phyloP scores from a whole-genome alignment of 2,329 filamentous ascomycete species.

The Rhexocercosporidium sp. region DNA sequence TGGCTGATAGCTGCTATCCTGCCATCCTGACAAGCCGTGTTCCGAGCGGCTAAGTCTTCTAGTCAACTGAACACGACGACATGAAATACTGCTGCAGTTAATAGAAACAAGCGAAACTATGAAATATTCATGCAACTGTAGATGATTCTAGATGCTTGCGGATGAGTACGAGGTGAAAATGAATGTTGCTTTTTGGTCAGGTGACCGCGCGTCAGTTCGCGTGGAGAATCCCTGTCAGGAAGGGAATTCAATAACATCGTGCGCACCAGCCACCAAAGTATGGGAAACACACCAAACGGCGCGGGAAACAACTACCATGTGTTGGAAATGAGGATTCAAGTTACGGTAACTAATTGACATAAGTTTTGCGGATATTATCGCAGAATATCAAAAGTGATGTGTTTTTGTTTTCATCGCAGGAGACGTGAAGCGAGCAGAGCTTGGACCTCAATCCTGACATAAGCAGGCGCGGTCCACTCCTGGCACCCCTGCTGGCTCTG shows the following conservation, averaged over 20 bases:
- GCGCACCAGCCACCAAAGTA: neutral
- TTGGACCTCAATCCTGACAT: neutral
- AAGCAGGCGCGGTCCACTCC: neutral
- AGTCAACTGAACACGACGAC: slow-evolving; percentile 20
- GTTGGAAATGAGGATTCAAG: neutral
- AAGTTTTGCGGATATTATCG: neutral
- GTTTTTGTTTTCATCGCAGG: neutral
- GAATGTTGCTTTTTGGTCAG: neutral
- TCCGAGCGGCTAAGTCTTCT: slow-evolving; percentile 37
- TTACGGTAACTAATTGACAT: neutral
- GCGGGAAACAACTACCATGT: neutral
- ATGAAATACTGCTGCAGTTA: neutral
- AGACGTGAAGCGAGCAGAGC: neutral
- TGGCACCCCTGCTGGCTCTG: neutral
- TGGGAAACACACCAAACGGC: neutral
- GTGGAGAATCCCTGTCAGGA: neutral
- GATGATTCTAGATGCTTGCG: slow-evolving; percentile 6
- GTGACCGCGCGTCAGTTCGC: slow-evolving; percentile 3
- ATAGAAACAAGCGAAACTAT: neutral
- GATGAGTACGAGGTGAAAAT: neutral
- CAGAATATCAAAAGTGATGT: neutral
- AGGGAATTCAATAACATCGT: neutral
- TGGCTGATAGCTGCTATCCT: slow-evolving; percentile 25
- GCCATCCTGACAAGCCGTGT: slow-evolving; percentile 26
- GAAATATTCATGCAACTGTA: neutral